These are phyloP conservation scores for Solanum hybrid DNA, from an alignment of 305 asterid genomes.

Conservation along the genomic window DNA sequence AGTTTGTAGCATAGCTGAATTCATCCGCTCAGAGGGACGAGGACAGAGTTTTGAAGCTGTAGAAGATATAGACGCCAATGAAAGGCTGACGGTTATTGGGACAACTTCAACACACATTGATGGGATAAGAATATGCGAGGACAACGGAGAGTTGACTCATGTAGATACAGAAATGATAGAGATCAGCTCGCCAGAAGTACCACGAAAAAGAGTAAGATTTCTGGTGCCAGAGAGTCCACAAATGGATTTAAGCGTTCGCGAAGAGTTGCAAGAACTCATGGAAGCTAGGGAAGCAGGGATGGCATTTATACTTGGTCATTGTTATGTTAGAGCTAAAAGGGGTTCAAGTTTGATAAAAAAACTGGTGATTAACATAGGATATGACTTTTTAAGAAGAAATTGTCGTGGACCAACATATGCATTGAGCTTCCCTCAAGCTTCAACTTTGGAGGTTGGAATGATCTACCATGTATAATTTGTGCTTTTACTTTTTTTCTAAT, in stretches of 20 bases:
- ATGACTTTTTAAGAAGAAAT: constrained; percentile 78
- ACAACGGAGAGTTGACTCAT: constrained; percentile 13
- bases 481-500: neutral
- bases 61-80: constrained; percentile 29
- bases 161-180: constrained; percentile 29
- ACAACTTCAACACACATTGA: constrained; percentile 29
- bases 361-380: constrained; percentile 47
- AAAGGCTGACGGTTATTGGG: constrained; percentile 67
- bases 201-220: constrained; percentile 63
- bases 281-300: constrained; percentile 85
- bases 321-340: constrained; percentile 63
- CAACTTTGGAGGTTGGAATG: constrained; percentile 93
- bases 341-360: constrained; percentile 72
- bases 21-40: constrained; percentile 49
- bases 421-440: constrained; percentile 68
- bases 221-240: constrained; percentile 50
- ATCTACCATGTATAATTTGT: constrained; percentile 57
- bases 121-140: constrained; percentile 32
- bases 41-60: constrained; percentile 9
- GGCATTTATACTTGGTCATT: constrained; percentile 76
- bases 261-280: constrained; percentile 56
- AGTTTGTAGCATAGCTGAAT: constrained; percentile 69
- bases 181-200: constrained; percentile 26
- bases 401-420: constrained; percentile 65
- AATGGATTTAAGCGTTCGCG: constrained; percentile 28